Conservation (phyloP, 1,284 basidiomycete species). For the Ceratobasidium sp. region DNA sequence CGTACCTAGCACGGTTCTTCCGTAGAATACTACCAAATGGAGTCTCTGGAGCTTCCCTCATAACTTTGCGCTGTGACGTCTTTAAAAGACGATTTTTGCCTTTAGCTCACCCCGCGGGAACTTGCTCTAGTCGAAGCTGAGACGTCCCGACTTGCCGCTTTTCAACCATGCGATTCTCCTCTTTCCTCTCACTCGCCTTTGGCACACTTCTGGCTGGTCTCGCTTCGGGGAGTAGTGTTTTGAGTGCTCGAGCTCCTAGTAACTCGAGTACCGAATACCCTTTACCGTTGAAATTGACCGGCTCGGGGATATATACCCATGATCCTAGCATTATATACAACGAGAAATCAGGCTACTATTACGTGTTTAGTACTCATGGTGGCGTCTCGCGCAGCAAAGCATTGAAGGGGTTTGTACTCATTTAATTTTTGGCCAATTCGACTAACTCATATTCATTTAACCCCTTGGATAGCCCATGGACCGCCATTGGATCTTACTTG, state of each 20-base stretch:
- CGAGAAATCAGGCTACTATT: constrained; percentile 38
- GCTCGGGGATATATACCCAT: constrained; percentile 35
- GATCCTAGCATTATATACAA: constrained; percentile 39
- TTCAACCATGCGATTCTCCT: constrained; percentile 14
- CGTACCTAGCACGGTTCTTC: constrained; percentile 1
- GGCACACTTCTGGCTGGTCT: constrained; percentile 5
- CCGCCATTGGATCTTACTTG: constrained; percentile 35
- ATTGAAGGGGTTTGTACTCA: constrained; percentile 34
- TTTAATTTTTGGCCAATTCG: no score
- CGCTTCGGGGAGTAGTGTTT: neutral
- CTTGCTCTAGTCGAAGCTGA: neutral
- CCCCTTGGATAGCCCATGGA: constrained; percentile 24
- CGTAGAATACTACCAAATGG: constrained; percentile 20
- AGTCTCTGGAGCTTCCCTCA: neutral
- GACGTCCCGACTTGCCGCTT: neutral
- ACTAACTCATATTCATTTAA: neutral
- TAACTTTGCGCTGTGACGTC: neutral
- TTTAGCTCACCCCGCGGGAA: neutral
- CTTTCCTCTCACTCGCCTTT: constrained; percentile 5
- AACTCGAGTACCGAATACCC: constrained; percentile 25
- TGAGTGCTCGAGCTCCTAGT: neutral
- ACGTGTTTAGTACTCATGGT: constrained; percentile 39
- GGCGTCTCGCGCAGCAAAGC: constrained; percentile 37
- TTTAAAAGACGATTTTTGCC: constrained; percentile 25
- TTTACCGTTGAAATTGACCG: constrained; percentile 33